phyloP scores from a whole-genome alignment of 225 moss, liverwort and hornwort genomes.

The Marchantia polymorpha region DNA sequence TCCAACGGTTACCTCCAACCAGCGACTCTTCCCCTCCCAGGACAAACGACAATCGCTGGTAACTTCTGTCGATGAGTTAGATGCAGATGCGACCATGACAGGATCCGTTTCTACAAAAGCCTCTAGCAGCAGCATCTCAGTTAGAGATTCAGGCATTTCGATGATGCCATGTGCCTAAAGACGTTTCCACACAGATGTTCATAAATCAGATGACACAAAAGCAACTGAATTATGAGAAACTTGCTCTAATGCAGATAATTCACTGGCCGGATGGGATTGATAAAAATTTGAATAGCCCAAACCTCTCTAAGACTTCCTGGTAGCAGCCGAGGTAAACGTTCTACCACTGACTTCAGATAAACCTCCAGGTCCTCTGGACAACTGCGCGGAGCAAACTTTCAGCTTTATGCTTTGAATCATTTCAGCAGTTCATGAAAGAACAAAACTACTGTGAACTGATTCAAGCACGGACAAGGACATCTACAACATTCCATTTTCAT shows the following conservation, averaged over 20 bases:
- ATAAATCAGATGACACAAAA: background rate
- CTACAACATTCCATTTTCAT: too few relatives aligned
- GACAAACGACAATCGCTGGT: constrained; percentile 42
- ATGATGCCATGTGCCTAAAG: constrained; percentile 78
- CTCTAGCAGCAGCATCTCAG: constrained; percentile 65
- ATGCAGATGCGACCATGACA: constrained; percentile 56
- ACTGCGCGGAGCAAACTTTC: constrained; percentile 35
- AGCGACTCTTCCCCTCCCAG: constrained; percentile 83
- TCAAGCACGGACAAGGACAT: too few relatives aligned
- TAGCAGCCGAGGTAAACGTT: constrained; percentile 51
- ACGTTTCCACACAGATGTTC: background rate
- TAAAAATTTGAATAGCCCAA: constrained; percentile 2
- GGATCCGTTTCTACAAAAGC: constrained; percentile 83
- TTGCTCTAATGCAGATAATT: background rate
- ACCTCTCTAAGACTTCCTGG: constrained; percentile 80
- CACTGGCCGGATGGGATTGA: background rate
- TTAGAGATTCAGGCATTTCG: constrained; percentile 78
- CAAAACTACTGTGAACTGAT: background rate
- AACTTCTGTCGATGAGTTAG: constrained; percentile 20
- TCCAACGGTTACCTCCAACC: constrained; percentile 95
- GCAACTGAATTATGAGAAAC: background rate
- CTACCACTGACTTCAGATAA: constrained; percentile 58
- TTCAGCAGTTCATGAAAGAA: background rate
- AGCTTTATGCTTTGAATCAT: background rate
- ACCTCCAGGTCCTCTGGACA: constrained; percentile 69